phyloP scores from a whole-genome alignment of 2,329 filamentous ascomycete species.

The Cytospora paraplurivora region DNA sequence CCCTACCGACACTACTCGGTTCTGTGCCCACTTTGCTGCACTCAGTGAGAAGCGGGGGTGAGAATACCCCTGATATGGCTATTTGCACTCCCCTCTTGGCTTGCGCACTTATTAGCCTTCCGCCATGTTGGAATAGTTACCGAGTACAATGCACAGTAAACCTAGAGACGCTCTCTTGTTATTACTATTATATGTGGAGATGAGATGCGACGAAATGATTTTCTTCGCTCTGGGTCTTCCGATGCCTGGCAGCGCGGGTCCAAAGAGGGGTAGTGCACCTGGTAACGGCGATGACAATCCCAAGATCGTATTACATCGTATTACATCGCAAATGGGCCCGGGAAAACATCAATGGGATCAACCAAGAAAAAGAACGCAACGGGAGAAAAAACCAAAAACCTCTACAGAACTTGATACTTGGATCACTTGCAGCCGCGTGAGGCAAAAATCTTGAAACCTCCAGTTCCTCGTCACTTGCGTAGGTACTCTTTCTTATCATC shows the following conservation, averaged over 20 bases:
- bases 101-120: background rate
- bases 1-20: background rate
- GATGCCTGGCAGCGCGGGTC: background rate
- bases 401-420: too few species aligned
- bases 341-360: background rate
- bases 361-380: background rate
- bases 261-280: background rate
- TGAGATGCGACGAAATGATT: too few species aligned
- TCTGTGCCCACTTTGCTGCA: background rate
- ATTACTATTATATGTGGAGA: too few species aligned
- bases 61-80: background rate
- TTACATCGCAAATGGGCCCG: background rate
- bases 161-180: background rate
- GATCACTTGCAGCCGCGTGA: too few species aligned
- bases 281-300: background rate
- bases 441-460: too few species aligned
- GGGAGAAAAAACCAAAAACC: too few species aligned
- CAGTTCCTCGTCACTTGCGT: too few species aligned
- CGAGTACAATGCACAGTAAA: background rate
- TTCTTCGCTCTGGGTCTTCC: background rate
- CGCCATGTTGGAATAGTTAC: too few species aligned
- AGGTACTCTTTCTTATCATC: too few species aligned
- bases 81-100: background rate
- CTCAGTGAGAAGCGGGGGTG: background rate
- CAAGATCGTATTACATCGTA: background rate